These are phyloP conservation scores for Nitzschia sp. DNA, from an alignment of 108 stramenopile genomes.

Conservation along the genomic window DNA sequence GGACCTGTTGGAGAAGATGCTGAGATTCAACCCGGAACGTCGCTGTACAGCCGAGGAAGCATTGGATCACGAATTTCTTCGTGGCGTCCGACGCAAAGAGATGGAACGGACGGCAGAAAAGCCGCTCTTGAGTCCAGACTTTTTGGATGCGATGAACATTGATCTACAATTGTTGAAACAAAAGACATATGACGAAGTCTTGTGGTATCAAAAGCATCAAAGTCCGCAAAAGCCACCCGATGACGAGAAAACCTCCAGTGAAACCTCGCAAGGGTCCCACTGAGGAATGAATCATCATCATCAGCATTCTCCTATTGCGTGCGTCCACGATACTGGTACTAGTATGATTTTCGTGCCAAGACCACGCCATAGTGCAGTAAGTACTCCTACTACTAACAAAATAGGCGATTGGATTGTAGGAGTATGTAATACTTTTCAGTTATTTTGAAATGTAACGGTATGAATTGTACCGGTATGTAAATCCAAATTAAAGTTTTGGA, in stretches of 20 bases:
- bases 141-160: constrained; percentile 66
- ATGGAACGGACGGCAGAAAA: constrained; percentile 49
- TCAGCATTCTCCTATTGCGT: background rate
- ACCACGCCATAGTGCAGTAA: too few species aligned
- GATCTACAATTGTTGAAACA: constrained; percentile 71
- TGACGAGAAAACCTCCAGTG: too few species aligned
- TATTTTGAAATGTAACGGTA: too few species aligned
- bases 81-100: constrained; percentile 64
- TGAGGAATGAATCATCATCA: background rate
- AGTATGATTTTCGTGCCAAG: too few species aligned
- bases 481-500: too few species aligned
- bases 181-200: constrained; percentile 74
- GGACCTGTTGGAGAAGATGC: constrained; percentile 91
- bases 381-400: too few species aligned
- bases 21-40: constrained; percentile 90
- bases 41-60: constrained; percentile 92
- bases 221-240: too few species aligned
- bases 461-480: too few species aligned
- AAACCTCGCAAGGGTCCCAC: too few species aligned
- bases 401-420: too few species aligned
- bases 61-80: constrained; percentile 88
- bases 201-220: constrained; percentile 62
- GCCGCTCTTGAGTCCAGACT: constrained; percentile 65
- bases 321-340: too few species aligned
- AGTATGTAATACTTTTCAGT: too few species aligned